phyloP scores from a whole-genome alignment of 2,329 filamentous ascomycete species.

The Cladosporium sp. region DNA sequence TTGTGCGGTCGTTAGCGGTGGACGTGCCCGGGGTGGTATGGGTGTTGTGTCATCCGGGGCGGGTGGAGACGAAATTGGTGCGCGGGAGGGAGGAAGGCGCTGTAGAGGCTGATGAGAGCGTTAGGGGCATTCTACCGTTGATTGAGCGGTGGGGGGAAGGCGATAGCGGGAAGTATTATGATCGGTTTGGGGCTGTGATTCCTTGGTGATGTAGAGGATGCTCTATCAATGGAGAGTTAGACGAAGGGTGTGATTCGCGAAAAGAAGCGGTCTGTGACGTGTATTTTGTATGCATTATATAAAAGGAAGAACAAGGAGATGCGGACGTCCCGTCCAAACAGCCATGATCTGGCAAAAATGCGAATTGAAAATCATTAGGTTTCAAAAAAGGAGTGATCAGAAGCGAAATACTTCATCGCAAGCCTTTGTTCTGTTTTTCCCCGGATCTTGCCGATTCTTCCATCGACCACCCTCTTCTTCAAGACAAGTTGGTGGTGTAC shows the following conservation, averaged over 20 bases:
- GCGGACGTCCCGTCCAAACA: not conserved
- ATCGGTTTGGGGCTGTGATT: slow-evolving; percentile 46
- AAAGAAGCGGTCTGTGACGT: not conserved
- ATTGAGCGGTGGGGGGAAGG: slow-evolving; percentile 36
- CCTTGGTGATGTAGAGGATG: slow-evolving; percentile 38
- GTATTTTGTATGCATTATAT: not conserved
- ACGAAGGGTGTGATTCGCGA: not conserved
- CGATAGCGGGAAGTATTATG: slow-evolving; percentile 44
- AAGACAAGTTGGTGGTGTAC: slow-evolving; percentile 20
- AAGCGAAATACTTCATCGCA: not conserved
- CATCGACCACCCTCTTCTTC: not conserved
- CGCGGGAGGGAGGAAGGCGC: slow-evolving; percentile 48
- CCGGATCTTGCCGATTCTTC: not conserved
- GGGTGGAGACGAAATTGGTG: slow-evolving; percentile 49
- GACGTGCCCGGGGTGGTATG: slow-evolving; percentile 47
- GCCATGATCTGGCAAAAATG: not conserved
- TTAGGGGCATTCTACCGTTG: slow-evolving; percentile 40
- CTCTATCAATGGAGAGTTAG: not conserved
- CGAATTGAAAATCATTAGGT: not conserved
- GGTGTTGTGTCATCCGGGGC: slow-evolving; percentile 47
- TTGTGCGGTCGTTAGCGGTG: slow-evolving; percentile 46
- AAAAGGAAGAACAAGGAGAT: not conserved
- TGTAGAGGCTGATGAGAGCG: slow-evolving; percentile 44
- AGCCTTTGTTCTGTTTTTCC: slow-evolving; percentile 2
- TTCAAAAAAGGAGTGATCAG: not conserved